These are phyloP conservation scores for Kwoniella shivajii DNA, from an alignment of 1,284 basidiomycete species.

Conservation along the genomic window DNA sequence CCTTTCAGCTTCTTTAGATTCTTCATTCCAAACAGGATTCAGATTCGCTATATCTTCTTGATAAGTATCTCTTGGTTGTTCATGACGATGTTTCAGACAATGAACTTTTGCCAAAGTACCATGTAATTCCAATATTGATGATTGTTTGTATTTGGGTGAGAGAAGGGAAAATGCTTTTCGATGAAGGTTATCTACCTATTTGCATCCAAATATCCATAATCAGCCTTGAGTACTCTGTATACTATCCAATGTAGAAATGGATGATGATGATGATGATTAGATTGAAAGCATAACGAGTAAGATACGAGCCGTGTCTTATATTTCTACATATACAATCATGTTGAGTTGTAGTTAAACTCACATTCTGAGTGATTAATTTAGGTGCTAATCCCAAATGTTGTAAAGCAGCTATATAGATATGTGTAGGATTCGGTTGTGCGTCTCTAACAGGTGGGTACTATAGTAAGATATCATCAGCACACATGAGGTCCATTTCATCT, in stretches of 20 bases:
- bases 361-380: constrained; percentile 81
- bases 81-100: constrained; percentile 69
- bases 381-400: constrained; percentile 68
- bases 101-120: constrained; percentile 81
- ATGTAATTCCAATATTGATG: constrained; percentile 77
- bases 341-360: constrained; percentile 14
- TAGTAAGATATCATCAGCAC: neutral
- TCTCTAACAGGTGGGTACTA: constrained; percentile 75
- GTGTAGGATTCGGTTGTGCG: constrained; percentile 80
- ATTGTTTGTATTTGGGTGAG: constrained; percentile 30
- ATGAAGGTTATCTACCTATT: constrained; percentile 79
- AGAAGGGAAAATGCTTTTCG: constrained; percentile 65
- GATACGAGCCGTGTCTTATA: no score
- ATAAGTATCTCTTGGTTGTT: constrained; percentile 67
- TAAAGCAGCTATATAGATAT: constrained; percentile 79
- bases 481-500: no score
- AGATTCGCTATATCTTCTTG: constrained; percentile 70
- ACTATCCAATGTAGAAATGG: no score
- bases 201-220: neutral
- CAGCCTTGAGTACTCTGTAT: no score
- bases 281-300: no score
- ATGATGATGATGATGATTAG: no score
- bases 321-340: no score
- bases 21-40: constrained; percentile 79
- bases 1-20: constrained; percentile 66